Evolutionary conservation across 345 rosid species (phyloP).

Genomic region (Bruguiera gymnorhiza): DNA sequence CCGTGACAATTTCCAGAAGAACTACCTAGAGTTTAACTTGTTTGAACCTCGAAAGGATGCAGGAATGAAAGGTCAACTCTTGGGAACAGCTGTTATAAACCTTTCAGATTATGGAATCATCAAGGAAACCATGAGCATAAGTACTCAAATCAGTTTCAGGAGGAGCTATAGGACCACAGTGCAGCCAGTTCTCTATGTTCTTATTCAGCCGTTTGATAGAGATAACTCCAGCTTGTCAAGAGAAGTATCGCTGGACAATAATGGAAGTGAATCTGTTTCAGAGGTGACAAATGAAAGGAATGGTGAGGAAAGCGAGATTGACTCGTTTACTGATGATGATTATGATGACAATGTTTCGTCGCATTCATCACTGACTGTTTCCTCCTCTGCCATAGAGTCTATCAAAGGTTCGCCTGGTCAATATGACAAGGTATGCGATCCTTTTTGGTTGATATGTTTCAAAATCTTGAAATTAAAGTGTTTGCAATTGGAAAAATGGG

Average conservation of each 20-base stretch:
- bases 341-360: slow-evolving; percentile 48
- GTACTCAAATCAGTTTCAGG: slow-evolving; percentile 68
- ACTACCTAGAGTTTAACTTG: slow-evolving; percentile 60
- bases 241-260: slow-evolving; percentile 46
- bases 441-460: slow-evolving; percentile 2
- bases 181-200: slow-evolving; percentile 54
- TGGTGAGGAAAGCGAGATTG: slow-evolving; percentile 54
- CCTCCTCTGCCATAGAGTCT: slow-evolving; percentile 43
- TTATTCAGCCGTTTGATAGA: slow-evolving; percentile 54
- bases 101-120: slow-evolving; percentile 71
- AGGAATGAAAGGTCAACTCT: slow-evolving; percentile 59
- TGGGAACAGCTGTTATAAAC: slow-evolving; percentile 77
- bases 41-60: slow-evolving; percentile 62
- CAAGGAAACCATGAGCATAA: slow-evolving; percentile 44
- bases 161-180: slow-evolving; percentile 50
- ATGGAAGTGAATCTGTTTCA: slow-evolving; percentile 57
- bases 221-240: slow-evolving; percentile 40
- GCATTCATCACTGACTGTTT: slow-evolving; percentile 44
- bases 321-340: slow-evolving; percentile 73
- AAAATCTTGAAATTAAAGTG: neutral
- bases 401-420: slow-evolving; percentile 32
- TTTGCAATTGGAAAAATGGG: neutral
- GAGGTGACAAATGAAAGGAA: slow-evolving; percentile 52
- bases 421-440: slow-evolving; percentile 44
- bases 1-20: slow-evolving; percentile 57